Evolutionary conservation across 495 filamentous ascomycete species (phyloP).

Genomic region (Sabuloglossum arenarium): DNA sequence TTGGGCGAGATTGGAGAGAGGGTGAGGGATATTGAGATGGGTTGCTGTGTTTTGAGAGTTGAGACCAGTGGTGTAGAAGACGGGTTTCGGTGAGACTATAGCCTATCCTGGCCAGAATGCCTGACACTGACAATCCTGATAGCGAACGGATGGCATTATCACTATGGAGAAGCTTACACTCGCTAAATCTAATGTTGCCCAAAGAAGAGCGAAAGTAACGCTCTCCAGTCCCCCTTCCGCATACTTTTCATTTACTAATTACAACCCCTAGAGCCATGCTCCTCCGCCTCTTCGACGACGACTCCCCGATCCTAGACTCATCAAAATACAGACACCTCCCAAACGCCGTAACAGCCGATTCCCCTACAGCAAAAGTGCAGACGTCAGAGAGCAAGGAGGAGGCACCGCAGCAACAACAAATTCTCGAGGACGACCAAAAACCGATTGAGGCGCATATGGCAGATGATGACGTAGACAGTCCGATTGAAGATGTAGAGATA

Average conservation of each 20-base stretch:
- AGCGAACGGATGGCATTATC: slow-evolving; percentile 70
- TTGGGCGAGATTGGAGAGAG: slow-evolving; percentile 74
- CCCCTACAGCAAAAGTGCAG: not conserved
- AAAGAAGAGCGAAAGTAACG: slow-evolving; percentile 63
- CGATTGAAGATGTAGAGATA: too few species aligned
- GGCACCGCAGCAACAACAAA: not conserved
- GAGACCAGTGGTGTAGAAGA: slow-evolving; percentile 47
- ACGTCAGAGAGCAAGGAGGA: not conserved
- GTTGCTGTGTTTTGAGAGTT: slow-evolving; percentile 75
- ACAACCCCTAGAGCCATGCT: slow-evolving; percentile 42
- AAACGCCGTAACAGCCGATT: slow-evolving; percentile 11
- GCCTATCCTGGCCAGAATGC: not conserved
- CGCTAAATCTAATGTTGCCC: slow-evolving; percentile 85
- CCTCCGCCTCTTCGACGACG: slow-evolving; percentile 74
- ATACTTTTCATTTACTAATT: not conserved
- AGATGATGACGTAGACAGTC: too few species aligned
- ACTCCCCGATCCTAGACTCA: slow-evolving; percentile 38
- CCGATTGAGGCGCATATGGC: too few species aligned
- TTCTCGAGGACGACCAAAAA: not conserved
- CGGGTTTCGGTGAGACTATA: slow-evolving; percentile 34
- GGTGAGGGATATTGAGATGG: slow-evolving; percentile 62
- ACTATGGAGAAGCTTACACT: slow-evolving; percentile 73
- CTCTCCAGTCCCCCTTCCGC: not conserved
- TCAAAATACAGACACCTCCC: slow-evolving; percentile 3
- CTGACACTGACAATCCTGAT: slow-evolving; percentile 2